Evolutionary conservation across 2,329 filamentous ascomycete species (phyloP).

Genomic region (Madurella fahalii): DNA sequence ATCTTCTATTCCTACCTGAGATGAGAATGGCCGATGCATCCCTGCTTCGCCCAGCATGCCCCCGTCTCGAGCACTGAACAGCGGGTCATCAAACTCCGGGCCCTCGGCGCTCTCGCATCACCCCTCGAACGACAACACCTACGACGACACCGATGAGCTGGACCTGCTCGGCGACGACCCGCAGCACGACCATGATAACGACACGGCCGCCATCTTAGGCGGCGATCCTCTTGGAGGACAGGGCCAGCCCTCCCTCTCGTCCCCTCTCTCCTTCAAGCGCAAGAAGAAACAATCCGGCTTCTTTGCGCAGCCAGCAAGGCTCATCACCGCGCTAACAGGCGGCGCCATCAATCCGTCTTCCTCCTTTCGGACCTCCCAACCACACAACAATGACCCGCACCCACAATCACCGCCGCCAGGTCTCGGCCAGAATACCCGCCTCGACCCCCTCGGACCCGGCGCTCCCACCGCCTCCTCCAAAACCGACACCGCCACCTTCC

Average conservation of each 20-base stretch:
- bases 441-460: constrained; percentile 2
- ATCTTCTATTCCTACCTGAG: neutral
- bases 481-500: constrained; percentile 43
- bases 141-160: constrained; percentile 40
- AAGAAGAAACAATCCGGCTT: constrained; percentile 52
- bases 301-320: constrained; percentile 43
- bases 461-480: neutral
- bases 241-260: constrained; percentile 40
- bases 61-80: constrained; percentile 20
- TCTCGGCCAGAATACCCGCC: constrained; percentile 1
- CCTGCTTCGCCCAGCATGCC: constrained; percentile 10
- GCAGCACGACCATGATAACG: constrained; percentile 33
- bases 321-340: constrained; percentile 47
- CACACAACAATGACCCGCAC: constrained; percentile 1
- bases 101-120: constrained; percentile 2
- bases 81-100: constrained; percentile 13
- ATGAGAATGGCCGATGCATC: constrained; percentile 13
- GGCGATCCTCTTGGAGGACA: constrained; percentile 48
- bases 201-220: constrained; percentile 40
- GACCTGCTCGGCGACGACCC: constrained; percentile 41
- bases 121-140: neutral
- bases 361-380: neutral
- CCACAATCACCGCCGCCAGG: neutral
- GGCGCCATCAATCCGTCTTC: constrained; percentile 27
- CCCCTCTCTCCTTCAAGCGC: constrained; percentile 67